phyloP scores from a whole-genome alignment of 1,284 basidiomycete species.

The Ceratorhiza oryzae-sativae region DNA sequence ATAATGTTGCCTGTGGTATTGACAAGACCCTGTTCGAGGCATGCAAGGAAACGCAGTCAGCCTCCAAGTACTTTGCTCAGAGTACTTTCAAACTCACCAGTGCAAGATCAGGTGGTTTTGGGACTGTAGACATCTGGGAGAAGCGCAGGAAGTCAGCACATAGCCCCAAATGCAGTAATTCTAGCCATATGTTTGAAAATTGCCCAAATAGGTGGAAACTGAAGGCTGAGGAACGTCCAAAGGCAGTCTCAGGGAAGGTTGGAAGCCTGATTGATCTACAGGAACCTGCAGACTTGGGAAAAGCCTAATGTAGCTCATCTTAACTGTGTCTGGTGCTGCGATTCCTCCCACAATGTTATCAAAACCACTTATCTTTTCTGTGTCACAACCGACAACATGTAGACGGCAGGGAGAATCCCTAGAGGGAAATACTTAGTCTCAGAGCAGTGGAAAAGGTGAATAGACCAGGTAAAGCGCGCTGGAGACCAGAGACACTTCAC shows the following conservation, averaged over 20 bases:
- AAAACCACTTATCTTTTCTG: not conserved
- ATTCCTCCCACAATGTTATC: not conserved
- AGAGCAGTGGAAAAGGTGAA: no score
- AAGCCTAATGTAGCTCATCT: not conserved
- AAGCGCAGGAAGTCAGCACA: not conserved
- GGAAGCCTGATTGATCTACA: not conserved
- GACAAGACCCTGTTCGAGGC: slow-evolving; percentile 10
- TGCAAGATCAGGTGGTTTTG: not conserved
- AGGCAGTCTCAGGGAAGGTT: not conserved
- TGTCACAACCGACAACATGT: no score
- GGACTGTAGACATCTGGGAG: not conserved
- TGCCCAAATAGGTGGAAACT: not conserved
- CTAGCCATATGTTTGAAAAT: not conserved
- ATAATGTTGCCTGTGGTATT: not conserved
- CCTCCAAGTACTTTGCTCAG: not conserved
- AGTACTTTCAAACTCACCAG: not conserved
- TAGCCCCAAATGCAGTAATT: not conserved
- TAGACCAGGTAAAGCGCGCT: no score
- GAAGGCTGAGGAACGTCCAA: not conserved
- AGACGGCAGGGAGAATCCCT: no score
- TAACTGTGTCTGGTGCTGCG: not conserved
- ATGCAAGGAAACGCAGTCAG: not conserved
- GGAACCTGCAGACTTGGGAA: not conserved
- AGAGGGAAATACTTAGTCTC: no score
- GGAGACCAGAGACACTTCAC: no score